Percentiles rank a stretch among this genome's conserved stretches.
Conservation (phyloP, 2,329 filamentous ascomycete genomes). For the Fonsecaea pugnacius region DNA sequence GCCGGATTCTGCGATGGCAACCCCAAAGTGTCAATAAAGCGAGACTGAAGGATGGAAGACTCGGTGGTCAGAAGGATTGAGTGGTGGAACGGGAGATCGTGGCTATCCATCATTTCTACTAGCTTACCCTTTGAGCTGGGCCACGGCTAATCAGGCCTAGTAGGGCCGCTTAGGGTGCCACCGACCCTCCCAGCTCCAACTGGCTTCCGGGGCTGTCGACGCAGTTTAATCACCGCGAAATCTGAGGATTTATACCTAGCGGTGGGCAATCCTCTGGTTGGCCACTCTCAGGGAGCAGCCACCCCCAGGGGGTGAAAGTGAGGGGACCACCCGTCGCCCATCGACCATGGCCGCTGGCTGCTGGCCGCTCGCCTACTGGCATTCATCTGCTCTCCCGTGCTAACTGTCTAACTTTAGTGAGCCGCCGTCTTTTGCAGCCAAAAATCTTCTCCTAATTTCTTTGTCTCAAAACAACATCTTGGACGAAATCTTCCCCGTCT, state of each 20-base stretch:
- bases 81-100: slow-evolving; percentile 13
- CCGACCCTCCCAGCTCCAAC: slow-evolving; percentile 13
- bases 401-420: slow-evolving; percentile 16
- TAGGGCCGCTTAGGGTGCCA: slow-evolving; percentile 9
- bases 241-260: slow-evolving; percentile 10
- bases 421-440: neutral
- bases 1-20: neutral
- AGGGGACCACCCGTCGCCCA: neutral
- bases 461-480: slow-evolving; percentile 30
- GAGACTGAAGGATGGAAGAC: neutral
- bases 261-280: slow-evolving; percentile 13
- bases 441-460: slow-evolving; percentile 30
- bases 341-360: neutral
- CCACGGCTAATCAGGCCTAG: slow-evolving; percentile 12
- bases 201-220: slow-evolving; percentile 17
- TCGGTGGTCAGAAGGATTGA: neutral
- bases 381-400: slow-evolving; percentile 9
- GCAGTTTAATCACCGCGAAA: slow-evolving; percentile 20
- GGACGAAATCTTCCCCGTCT: slow-evolving; percentile 22
- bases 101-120: slow-evolving; percentile 1
- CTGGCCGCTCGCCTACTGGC: neutral
- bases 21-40: neutral
- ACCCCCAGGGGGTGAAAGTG: neutral
- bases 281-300: slow-evolving; percentile 10
- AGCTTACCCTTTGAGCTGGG: slow-evolving; percentile 2